Base-by-base conservation (phyloP, 2,329 filamentous ascomycete species). In the Colletotrichum viniferum region DNA sequence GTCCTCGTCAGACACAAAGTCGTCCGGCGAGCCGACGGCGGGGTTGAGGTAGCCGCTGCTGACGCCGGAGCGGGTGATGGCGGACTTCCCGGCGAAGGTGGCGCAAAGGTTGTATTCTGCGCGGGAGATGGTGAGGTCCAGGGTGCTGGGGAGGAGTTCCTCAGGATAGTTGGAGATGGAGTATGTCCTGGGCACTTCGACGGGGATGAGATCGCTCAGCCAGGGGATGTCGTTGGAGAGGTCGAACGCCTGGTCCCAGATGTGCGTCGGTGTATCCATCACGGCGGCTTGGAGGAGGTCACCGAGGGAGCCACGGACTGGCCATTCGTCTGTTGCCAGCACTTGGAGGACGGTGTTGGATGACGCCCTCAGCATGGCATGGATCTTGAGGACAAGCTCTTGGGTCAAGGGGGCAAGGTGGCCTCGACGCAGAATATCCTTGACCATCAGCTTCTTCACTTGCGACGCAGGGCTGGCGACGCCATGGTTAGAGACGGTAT, bases 31-130 rank as follows among this genome's bases (percentile, higher is more conserved):
- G 43, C 81, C 78, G 3, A 86, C 81, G 9, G 80, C 81, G 0
- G 88, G 88, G 67, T 90, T 91, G 18, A 90, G 82, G 76, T 90
- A 90, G 7, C 88, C 87, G 68, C 88, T 90, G 10, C 86, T 86
- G 1, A 90, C 88, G 13, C 88, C 89, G 4, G 86, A 82, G 4
- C 87, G 84, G 1, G 78, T 78, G 18, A 84, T 66, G 0, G 82
- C 78, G 1, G 81, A 77, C 4, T 80, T 77, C 1, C 82, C 82
- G 0, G 85, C 80, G 56, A 88, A 86, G 2, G 84, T 85, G 0
- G 85, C 81, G 55, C 85, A 87, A 0, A 90, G 80, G 18, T 87
- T 85, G 78, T 88, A 89, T 67, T 90, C 88, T 1, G 88, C 87
- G 1, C 89, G 84, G 2, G 88, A 89, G 21, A 90, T 83, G 0